phyloP scores from a whole-genome alignment of 139 green algal species.

The Coelastrella sp. region DNA sequence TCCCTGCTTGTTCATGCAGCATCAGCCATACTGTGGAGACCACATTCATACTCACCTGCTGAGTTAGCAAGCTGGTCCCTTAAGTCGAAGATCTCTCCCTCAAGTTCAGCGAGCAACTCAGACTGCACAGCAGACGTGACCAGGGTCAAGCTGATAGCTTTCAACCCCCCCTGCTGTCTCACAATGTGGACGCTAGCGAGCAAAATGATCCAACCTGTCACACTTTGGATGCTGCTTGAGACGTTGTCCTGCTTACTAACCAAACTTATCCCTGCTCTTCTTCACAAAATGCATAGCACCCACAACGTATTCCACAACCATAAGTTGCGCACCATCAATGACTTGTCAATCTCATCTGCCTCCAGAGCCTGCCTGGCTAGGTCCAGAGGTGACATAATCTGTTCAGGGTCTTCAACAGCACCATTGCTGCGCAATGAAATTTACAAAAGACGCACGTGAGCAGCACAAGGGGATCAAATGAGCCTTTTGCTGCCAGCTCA shows the following conservation, averaged over 20 bases:
- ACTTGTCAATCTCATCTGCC: constrained; percentile 45
- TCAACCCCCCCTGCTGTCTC: too few relatives aligned
- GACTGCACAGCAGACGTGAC: constrained; percentile 45
- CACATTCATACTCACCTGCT: constrained; percentile 24
- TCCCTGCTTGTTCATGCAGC: too few relatives aligned
- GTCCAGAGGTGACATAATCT: constrained; percentile 39
- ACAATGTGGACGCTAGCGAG: too few relatives aligned
- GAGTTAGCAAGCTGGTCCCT: constrained; percentile 36
- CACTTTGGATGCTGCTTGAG: too few relatives aligned
- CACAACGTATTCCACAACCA: not conserved
- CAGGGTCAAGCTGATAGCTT: too few relatives aligned
- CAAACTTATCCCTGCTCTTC: too few relatives aligned
- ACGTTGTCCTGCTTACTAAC: too few relatives aligned
- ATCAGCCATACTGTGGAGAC: too few relatives aligned
- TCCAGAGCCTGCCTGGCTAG: constrained; percentile 46
- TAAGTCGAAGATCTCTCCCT: constrained; percentile 57
- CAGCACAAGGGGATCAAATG: not conserved
- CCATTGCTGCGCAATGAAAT: not conserved
- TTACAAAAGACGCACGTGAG: not conserved
- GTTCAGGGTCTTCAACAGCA: not conserved
- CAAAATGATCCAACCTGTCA: too few relatives aligned
- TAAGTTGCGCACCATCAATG: constrained; percentile 47
- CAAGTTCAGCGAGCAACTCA: constrained; percentile 52
- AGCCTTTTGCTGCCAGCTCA: not conserved
- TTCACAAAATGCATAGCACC: too few relatives aligned